phyloP scores from a whole-genome alignment of 768 basidiomycete species.

The Mycena venus region DNA sequence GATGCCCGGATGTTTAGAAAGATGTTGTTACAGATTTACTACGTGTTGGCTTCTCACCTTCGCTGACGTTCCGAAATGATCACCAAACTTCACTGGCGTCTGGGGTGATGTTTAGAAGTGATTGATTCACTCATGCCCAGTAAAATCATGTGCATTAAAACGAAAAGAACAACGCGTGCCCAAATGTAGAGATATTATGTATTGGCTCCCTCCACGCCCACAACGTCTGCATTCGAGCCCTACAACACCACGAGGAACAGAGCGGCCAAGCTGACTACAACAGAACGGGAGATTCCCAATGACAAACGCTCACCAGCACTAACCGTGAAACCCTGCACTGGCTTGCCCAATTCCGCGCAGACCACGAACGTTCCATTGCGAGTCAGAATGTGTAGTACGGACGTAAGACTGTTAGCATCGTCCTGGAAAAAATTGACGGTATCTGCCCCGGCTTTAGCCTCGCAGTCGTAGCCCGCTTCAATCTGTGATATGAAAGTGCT shows the following conservation, averaged over 20 bases:
- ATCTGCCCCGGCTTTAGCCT: background rate
- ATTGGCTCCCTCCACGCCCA: too few relatives aligned
- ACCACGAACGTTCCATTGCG: background rate
- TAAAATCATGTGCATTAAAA: too few relatives aligned
- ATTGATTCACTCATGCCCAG: too few relatives aligned
- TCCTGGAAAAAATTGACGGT: background rate
- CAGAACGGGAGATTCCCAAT: background rate
- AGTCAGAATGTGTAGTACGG: slow-evolving; percentile 47
- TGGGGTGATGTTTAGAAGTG: too few relatives aligned
- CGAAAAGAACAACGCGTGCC: too few relatives aligned
- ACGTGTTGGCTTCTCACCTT: too few relatives aligned
- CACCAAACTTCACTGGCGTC: too few relatives aligned
- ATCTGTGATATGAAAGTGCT: background rate
- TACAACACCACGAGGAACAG: background rate
- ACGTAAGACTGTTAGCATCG: background rate
- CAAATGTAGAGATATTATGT: too few relatives aligned
- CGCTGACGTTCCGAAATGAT: too few relatives aligned
- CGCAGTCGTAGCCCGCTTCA: slow-evolving; percentile 25
- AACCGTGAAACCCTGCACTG: slow-evolving; percentile 18
- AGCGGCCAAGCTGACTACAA: background rate
- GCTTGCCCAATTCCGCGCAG: background rate
- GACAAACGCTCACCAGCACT: slow-evolving; percentile 6
- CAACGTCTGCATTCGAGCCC: background rate
- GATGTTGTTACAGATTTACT: too few relatives aligned
- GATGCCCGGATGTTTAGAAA: too few relatives aligned